These are phyloP conservation scores for Trichoderma gracile DNA, from an alignment of 2,329 filamentous ascomycete genomes.

Conservation along the genomic window DNA sequence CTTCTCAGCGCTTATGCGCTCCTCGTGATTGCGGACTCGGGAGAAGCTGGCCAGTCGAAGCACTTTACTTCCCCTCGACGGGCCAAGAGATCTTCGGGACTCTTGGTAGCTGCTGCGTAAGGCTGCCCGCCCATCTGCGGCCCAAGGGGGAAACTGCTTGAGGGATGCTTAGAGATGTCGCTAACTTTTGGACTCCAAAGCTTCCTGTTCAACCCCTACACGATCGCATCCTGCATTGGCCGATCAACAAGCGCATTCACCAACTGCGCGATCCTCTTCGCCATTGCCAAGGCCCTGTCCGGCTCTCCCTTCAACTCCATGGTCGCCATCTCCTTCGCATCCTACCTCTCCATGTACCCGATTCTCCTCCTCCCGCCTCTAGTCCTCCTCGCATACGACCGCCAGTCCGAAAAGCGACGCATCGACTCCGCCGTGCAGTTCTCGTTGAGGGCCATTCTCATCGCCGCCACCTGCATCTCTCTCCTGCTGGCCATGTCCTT, in stretches of 20 bases:
- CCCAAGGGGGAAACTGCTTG: no score
- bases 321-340: constrained; percentile 80
- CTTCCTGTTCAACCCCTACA: constrained; percentile 94
- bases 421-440: constrained; percentile 50
- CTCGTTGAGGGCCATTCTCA: constrained; percentile 51
- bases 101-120: constrained; percentile 77
- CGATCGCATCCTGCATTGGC: constrained; percentile 84
- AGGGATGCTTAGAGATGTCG: constrained; percentile 5
- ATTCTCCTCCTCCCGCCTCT: constrained; percentile 82
- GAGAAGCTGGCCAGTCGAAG: constrained; percentile 71
- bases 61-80: constrained; percentile 78
- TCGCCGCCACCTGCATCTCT: constrained; percentile 57
- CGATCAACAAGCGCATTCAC: constrained; percentile 88
- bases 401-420: constrained; percentile 44
- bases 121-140: constrained; percentile 30
- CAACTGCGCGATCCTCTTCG: constrained; percentile 81
- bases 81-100: constrained; percentile 70
- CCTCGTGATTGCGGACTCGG: constrained; percentile 75
- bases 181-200: constrained; percentile 50
- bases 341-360: constrained; percentile 91
- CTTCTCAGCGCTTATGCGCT: constrained; percentile 80
- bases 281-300: constrained; percentile 75
- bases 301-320: constrained; percentile 75
- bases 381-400: constrained; percentile 76
- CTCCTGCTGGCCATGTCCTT: constrained; percentile 71